These are phyloP conservation scores for Microcyclospora pomicola DNA, from an alignment of 2,329 filamentous ascomycete genomes.

Conservation along the genomic window DNA sequence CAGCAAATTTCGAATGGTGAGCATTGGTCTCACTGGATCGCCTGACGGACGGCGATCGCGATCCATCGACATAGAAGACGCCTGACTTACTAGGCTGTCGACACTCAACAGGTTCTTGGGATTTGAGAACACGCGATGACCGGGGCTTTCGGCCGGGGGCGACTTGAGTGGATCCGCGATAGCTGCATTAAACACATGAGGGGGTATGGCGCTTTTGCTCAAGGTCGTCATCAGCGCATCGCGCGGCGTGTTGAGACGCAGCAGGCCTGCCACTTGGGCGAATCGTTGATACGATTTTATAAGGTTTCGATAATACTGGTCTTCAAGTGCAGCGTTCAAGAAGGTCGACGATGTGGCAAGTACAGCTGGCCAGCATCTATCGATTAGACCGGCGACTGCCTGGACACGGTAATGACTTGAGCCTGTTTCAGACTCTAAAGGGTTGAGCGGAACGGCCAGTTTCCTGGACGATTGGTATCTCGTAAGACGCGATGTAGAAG, in stretches of 20 bases:
- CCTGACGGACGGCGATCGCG: slow-evolving; percentile 44
- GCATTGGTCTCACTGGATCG: slow-evolving; percentile 37
- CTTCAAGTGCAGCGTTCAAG: slow-evolving; percentile 78
- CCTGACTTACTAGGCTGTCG: slow-evolving; percentile 51
- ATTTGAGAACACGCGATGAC: slow-evolving; percentile 50
- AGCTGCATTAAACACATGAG: slow-evolving; percentile 44
- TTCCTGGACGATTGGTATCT: slow-evolving; percentile 56
- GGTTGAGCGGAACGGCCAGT: slow-evolving; percentile 71
- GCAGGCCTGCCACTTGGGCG: slow-evolving; percentile 80
- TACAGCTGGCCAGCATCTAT: slow-evolving; percentile 89
- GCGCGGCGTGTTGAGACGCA: slow-evolving; percentile 70
- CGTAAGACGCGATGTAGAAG: slow-evolving; percentile 18
- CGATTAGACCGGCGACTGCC: slow-evolving; percentile 68
- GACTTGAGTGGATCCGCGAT: slow-evolving; percentile 16
- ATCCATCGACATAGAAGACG: slow-evolving; percentile 40
- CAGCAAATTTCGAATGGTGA: slow-evolving; percentile 80
- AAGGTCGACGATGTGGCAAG: slow-evolving; percentile 93
- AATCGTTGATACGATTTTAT: slow-evolving; percentile 92
- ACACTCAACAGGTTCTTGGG: slow-evolving; percentile 60
- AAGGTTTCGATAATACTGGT: slow-evolving; percentile 83
- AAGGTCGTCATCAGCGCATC: slow-evolving; percentile 92
- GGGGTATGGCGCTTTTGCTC: slow-evolving; percentile 82
- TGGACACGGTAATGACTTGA: slow-evolving; percentile 57
- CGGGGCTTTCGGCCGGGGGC: slow-evolving; percentile 34
- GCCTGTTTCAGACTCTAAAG: slow-evolving; percentile 60